A percentile compares a stretch with the other conserved stretches of the same genome.
phyloP scores from a whole-genome alignment of 2,329 filamentous ascomycete genomes.

The Podosphaera aphanis region DNA sequence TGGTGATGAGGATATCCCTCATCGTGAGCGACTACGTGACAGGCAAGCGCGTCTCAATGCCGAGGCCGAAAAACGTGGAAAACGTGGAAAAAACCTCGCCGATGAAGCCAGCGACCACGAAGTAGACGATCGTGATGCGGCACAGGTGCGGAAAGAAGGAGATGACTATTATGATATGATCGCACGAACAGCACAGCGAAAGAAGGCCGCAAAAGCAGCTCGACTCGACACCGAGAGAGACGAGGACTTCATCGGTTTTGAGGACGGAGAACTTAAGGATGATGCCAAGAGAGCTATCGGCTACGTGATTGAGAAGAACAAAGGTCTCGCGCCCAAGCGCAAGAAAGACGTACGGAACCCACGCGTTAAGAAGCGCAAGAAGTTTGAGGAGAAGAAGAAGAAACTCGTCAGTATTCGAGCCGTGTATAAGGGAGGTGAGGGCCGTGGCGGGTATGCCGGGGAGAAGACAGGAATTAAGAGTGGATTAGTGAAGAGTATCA shows the following conservation, averaged over 20 bases:
- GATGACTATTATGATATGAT: slow-evolving; percentile 84
- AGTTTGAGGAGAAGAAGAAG: slow-evolving; percentile 93
- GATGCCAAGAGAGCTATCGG: slow-evolving; percentile 84
- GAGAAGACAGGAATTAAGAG: slow-evolving; percentile 92
- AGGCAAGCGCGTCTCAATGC: slow-evolving; percentile 65
- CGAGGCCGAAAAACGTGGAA: slow-evolving; percentile 69
- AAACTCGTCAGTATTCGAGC: slow-evolving; percentile 74
- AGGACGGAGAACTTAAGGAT: slow-evolving; percentile 44
- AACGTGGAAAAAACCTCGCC: slow-evolving; percentile 37
- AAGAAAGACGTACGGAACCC: slow-evolving; percentile 93
- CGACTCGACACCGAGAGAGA: slow-evolving; percentile 33
- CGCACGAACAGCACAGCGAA: slow-evolving; percentile 41
- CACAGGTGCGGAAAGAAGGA: slow-evolving; percentile 19
- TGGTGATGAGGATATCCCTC: slow-evolving; percentile 63
- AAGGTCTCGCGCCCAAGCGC: slow-evolving; percentile 68
- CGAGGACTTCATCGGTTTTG: slow-evolving; percentile 36
- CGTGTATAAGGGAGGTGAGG: slow-evolving; percentile 66
- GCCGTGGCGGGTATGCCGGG: slow-evolving; percentile 67
- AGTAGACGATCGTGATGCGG: slow-evolving; percentile 21
- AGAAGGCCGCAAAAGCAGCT: slow-evolving; percentile 48
- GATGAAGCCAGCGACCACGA: slow-evolving; percentile 31
- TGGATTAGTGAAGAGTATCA: slow-evolving; percentile 77
- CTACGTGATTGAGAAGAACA: slow-evolving; percentile 93
- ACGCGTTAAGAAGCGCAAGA: slow-evolving; percentile 91
- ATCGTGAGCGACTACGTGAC: slow-evolving; percentile 72